phyloP scores from a whole-genome alignment of 805 yeast species.

The Saturnispora kantuleensis region DNA sequence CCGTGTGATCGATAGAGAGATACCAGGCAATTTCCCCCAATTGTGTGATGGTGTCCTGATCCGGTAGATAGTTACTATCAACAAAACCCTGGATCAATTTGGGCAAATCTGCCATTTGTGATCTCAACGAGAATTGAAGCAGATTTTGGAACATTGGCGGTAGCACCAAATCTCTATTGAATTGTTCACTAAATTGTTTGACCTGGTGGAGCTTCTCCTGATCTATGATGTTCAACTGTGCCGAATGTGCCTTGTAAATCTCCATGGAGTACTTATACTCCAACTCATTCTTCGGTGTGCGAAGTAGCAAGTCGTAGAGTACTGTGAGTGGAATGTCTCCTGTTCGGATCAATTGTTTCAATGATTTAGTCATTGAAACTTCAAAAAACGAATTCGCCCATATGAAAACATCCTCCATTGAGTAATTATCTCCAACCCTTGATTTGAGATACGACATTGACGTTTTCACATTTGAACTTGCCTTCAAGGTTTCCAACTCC shows the following conservation, averaged over 20 bases:
- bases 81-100: slow-evolving; percentile 15
- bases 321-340: slow-evolving; percentile 18
- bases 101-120: slow-evolving; percentile 16
- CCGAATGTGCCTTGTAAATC: slow-evolving; percentile 16
- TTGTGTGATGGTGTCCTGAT: slow-evolving; percentile 15
- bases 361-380: slow-evolving; percentile 13
- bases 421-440: slow-evolving; percentile 8
- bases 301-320: slow-evolving; percentile 23
- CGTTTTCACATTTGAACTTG: neutral
- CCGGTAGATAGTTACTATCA: slow-evolving; percentile 9
- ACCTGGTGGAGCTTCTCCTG: slow-evolving; percentile 21
- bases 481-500: neutral
- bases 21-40: slow-evolving; percentile 24
- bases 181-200: slow-evolving; percentile 13
- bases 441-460: neutral
- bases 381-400: slow-evolving; percentile 25
- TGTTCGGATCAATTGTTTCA: slow-evolving; percentile 13
- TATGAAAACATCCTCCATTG: slow-evolving; percentile 15
- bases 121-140: slow-evolving; percentile 19
- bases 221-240: slow-evolving; percentile 17
- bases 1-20: slow-evolving; percentile 22
- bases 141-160: slow-evolving; percentile 24
- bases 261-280: slow-evolving; percentile 21
- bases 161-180: slow-evolving; percentile 15
- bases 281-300: slow-evolving; percentile 18